Conservation (phyloP, 1,284 basidiomycete species). For the Coriolopsis trogii region DNA sequence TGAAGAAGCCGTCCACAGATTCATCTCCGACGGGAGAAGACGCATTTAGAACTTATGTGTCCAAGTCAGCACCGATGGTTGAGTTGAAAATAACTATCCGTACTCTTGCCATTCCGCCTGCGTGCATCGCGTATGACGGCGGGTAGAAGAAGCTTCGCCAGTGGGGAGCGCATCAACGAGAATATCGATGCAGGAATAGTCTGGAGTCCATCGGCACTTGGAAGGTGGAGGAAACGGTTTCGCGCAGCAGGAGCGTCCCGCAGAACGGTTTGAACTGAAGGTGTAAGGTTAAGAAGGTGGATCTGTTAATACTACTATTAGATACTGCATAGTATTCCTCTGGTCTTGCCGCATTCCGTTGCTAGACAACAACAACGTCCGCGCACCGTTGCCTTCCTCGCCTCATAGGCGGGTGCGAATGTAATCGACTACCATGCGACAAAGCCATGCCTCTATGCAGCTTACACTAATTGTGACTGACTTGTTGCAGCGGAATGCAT, state of each 20-base stretch:
- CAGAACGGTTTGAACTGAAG: constrained; percentile 65
- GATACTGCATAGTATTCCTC: not conserved
- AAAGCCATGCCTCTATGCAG: no score
- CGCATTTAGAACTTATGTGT: constrained; percentile 2
- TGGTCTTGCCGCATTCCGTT: no score
- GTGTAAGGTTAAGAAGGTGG: constrained; percentile 65
- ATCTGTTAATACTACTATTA: constrained; percentile 50
- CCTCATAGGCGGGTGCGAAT: no score
- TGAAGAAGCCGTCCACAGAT: constrained; percentile 79
- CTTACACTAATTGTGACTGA: not conserved
- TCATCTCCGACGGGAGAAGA: constrained; percentile 59
- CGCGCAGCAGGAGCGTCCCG: constrained; percentile 70
- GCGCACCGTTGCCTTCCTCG: no score
- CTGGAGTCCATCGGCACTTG: constrained; percentile 50
- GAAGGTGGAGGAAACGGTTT: constrained; percentile 74
- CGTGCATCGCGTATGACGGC: constrained; percentile 65
- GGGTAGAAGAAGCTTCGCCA: constrained; percentile 55
- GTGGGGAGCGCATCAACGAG: constrained; percentile 46
- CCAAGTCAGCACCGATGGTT: not conserved
- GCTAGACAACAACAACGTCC: no score
- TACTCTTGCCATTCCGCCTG: constrained; percentile 27
- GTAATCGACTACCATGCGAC: no score
- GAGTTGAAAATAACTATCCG: not conserved
- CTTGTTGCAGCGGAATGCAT: not conserved
- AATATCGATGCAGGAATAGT: constrained; percentile 48